Evolutionary conservation across 75 land plant species (phyloP), one percentile per base, ranked within the genome.

Genomic region (Pinus albicaulis): DNA sequence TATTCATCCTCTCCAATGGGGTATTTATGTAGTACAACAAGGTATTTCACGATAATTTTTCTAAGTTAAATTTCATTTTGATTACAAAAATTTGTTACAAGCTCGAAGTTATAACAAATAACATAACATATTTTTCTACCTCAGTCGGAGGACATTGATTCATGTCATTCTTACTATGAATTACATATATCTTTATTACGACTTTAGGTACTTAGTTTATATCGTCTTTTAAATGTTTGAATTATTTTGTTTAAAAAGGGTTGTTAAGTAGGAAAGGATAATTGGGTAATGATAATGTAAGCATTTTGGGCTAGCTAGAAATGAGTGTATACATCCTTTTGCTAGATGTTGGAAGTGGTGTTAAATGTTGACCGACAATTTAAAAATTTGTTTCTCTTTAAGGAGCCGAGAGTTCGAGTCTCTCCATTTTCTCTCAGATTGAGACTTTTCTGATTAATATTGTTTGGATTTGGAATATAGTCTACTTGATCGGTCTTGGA

Each of bases 361-460:
- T 91, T 92, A 84, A 85, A 75, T 74, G 91, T 84, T 84, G 96
- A 91, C 93, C 86, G 82, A 84, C 89, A 72, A 91, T 82, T 83
- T 38, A 22, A 3, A 26, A 23, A 58, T 82, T 86, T 82, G 91
- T 89, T 88, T 91, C 95, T 91, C 91, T 80, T 17, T 25, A 34
- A 74, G 77, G 88, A 87, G 88, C 85, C 89, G 93, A 91, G 96
- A 93, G 96, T 93, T 93, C 96, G 85, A 93, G 58, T 91, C 96
- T 93, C 96, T 93, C 96, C 93, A 91, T 91, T 87, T 90, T 93
- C 93, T 84, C 48, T 41, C 7, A 73, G 20, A n/a, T 38, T 59
- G 0, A 38, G 41, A 38, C 5, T 38, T 0, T 74, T 38, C 5
- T 38, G 41, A 38, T 38, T 10, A 71, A 71, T 0, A 24, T 26